Evolutionary conservation across 495 filamentous ascomycete genomes (phyloP), one percentile per base, ranked within the genome.

Genomic region (Tuber umbilicatum): DNA sequence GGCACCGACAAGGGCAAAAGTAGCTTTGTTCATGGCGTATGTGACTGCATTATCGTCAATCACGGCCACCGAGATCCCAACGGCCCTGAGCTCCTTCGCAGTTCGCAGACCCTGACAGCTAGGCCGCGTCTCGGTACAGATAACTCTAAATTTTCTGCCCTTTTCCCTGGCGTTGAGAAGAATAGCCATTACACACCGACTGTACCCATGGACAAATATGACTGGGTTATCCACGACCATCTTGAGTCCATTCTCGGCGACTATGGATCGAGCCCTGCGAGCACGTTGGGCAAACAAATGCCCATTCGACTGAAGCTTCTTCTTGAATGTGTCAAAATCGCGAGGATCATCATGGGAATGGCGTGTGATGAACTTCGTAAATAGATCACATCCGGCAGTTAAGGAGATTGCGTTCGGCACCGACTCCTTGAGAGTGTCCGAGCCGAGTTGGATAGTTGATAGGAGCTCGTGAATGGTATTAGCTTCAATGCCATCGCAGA

Each of bases 391-490:
- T 79, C 95, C 95, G 70, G 96, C 95, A 45, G 91, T 93, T 35
- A 97, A 87, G 39, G 94, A 91, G 76, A 98, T 93, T 21, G 94
- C 91, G 84, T 99, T 98, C 4, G 91, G 86, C 64, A 94, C 89
- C 21, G 89, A 87, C 72, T 85, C 84, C 83, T 93, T 93, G 74
- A 99, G 87, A 76, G 89, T 88, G 14, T 86, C 83, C 74, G 92
- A 93, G 74, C 93, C 90, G 41, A 87, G 88, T 81, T 89, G 89
- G 75, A 99, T 89, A 41, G 94, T 88, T 76, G 92, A 90, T 79
- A 97, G 90, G 67, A 94, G 97, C 84, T 99, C 95, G 83, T 93
- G 94, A 78, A 97, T 92, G 40, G 95, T 99, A 21, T 89, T 89
- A 10, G 92, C 90, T 69, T 89, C 88, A 14, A 89, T 91, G 70